These are phyloP conservation scores for Russula dissimulans DNA, from an alignment of 768 basidiomycete genomes.

Conservation along the genomic window DNA sequence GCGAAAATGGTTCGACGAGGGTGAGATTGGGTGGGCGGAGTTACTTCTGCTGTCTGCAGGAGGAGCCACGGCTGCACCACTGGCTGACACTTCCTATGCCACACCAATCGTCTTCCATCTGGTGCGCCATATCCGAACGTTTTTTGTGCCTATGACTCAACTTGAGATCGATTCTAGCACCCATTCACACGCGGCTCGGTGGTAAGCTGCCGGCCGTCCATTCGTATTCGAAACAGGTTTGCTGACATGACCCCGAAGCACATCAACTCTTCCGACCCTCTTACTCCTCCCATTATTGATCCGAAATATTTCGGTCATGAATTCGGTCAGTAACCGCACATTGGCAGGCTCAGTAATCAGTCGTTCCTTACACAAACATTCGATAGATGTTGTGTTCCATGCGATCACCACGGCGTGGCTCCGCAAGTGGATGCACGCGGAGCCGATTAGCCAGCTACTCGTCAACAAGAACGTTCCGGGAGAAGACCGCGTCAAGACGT, in stretches of 20 bases:
- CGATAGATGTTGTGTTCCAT: conserved; percentile 26
- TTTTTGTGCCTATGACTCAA: neutral
- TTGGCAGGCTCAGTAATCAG: neutral
- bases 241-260: conserved; percentile 12
- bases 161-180: neutral
- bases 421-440: conserved; percentile 18
- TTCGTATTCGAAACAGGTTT: neutral
- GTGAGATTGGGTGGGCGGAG: conserved; percentile 18
- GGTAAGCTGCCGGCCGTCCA: neutral
- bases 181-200: conserved; percentile 15
- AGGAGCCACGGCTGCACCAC: conserved; percentile 7
- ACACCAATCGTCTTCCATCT: conserved; percentile 19
- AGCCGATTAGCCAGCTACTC: conserved; percentile 10
- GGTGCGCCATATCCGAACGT: neutral
- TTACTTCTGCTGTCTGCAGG: conserved; percentile 14
- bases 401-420: conserved; percentile 22
- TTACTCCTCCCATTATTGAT: conserved; percentile 33
- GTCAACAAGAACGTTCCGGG: conserved; percentile 11
- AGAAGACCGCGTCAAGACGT: conserved; percentile 4
- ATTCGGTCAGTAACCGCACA: conserved; percentile 6
- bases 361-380: neutral
- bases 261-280: conserved; percentile 28
- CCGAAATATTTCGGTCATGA: conserved; percentile 31
- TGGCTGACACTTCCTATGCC: conserved; percentile 11
- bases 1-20: conserved; percentile 14